Conservation (phyloP, 495 filamentous ascomycete genomes). For the Aspergillus nanangensis region DNA sequence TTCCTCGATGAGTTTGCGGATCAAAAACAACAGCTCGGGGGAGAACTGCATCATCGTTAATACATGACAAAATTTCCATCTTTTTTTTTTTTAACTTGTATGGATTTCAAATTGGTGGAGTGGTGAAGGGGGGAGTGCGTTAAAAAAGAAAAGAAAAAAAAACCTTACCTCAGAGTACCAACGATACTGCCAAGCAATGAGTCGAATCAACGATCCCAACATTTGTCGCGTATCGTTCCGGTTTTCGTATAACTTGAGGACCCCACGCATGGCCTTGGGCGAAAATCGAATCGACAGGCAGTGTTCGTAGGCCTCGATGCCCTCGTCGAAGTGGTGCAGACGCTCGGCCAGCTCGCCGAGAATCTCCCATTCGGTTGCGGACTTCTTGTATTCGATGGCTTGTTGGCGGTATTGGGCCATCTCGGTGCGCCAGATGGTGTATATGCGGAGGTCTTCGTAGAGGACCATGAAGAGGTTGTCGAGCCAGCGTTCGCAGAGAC, state of each 20-base stretch:
- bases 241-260: slow-evolving; percentile 72
- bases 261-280: slow-evolving; percentile 81
- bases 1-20: slow-evolving; percentile 91
- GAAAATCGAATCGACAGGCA: slow-evolving; percentile 82
- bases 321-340: slow-evolving; percentile 84
- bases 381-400: slow-evolving; percentile 89
- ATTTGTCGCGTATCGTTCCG: slow-evolving; percentile 69
- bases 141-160: background rate
- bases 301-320: slow-evolving; percentile 83
- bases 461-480: slow-evolving; percentile 99
- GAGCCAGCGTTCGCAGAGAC: slow-evolving; percentile 94
- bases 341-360: slow-evolving; percentile 89
- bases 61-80: too few species aligned
- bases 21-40: slow-evolving; percentile 75
- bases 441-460: slow-evolving; percentile 95
- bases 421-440: slow-evolving; percentile 98
- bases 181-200: slow-evolving; percentile 96
- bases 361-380: slow-evolving; percentile 96
- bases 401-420: slow-evolving; percentile 90
- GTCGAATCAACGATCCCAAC: slow-evolving; percentile 72
- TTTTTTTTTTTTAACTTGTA: too few species aligned
- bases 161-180: slow-evolving; percentile 87
- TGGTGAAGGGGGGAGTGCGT: background rate
- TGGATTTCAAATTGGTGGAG: background rate
- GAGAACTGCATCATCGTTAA: slow-evolving; percentile 79